Conservation (phyloP, 805 yeast species). For the Ogataea methylovora region DNA sequence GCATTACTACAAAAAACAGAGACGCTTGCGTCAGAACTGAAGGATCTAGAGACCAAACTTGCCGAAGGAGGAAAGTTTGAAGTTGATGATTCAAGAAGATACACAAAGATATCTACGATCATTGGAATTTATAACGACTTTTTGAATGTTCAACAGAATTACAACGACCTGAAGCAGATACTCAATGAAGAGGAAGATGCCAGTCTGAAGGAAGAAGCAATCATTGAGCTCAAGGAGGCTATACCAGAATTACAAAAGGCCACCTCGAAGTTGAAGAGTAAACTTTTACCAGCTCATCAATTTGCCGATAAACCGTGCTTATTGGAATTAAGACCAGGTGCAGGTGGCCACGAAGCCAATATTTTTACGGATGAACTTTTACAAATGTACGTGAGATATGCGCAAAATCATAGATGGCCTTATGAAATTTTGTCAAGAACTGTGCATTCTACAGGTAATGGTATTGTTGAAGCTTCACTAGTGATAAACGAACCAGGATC, state of each 20-base stretch:
- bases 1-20: conserved; percentile 41
- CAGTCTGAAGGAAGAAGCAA: conserved; percentile 48
- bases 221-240: conserved; percentile 41
- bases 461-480: conserved; percentile 71
- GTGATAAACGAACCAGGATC: conserved; percentile 70
- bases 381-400: conserved; percentile 73
- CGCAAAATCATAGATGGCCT: conserved; percentile 61
- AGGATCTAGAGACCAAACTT: conserved; percentile 31
- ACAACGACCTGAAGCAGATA: conserved; percentile 27
- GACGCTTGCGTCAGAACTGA: conserved; percentile 31
- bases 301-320: conserved; percentile 73
- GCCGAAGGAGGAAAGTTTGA: conserved; percentile 36
- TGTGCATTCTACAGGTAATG: conserved; percentile 52
- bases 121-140: conserved; percentile 35
- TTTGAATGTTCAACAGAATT: conserved; percentile 21
- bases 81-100: conserved; percentile 39
- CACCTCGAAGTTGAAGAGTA: conserved; percentile 40
- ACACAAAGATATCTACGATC: conserved; percentile 36
- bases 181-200: conserved; percentile 31
- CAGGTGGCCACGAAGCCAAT: conserved; percentile 92
- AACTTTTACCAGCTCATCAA: conserved; percentile 68
- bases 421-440: conserved; percentile 49
- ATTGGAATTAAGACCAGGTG: conserved; percentile 87
- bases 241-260: conserved; percentile 37
- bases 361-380: conserved; percentile 76